Base-by-base conservation (phyloP, 179 eudicot species). In the Pouteria campechiana region DNA sequence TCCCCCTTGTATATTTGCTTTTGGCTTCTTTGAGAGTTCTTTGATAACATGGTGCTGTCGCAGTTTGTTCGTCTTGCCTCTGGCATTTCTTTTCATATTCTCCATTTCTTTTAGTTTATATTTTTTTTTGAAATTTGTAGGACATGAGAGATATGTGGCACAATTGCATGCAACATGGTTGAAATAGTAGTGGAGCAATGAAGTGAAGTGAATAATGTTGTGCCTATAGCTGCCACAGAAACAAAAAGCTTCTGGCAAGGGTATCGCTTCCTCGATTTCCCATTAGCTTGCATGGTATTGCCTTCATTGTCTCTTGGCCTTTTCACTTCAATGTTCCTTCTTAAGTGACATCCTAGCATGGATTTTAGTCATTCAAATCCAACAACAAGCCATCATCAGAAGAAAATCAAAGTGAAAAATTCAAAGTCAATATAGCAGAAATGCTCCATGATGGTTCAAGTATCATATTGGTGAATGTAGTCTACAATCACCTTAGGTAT, bases 71-170 rank as follows among this genome's bases (percentile, higher is more conserved):
- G n/a, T n/a, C n/a, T n/a, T n/a, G n/a, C n/a, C n/a, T n/a, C n/a
- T n/a, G n/a, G n/a, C n/a, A n/a, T n/a, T n/a, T n/a, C n/a, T n/a
- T n/a, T n/a, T n/a, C n/a, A n/a, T n/a, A n/a, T n/a, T n/a, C n/a
- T n/a, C n/a, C n/a, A n/a, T 7, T 28, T 23, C 17, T 24, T 6
- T 7, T 34, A n/a, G 30, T 32, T 48, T 0, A 16, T 41, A 2
- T n/a, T 15, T 24, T n/a, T n/a, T 6, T 3, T 7, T 24, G 3
- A 5, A 19, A 17, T 32, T 52, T 22, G 33, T 75, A 79, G 89
- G 75, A 75, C 60, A 17, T 79, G 89, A 28, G 89, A 79, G 55
- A 75, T 79, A 14, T 79, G 89, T 48, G 72, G 75, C 24, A 60
- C 77, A 3, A 39, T 70, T 1, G 89, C 83, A 8, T 48, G 59